phyloP scores from a whole-genome alignment of 345 rosid genomes.

The Camelina sativa region DNA sequence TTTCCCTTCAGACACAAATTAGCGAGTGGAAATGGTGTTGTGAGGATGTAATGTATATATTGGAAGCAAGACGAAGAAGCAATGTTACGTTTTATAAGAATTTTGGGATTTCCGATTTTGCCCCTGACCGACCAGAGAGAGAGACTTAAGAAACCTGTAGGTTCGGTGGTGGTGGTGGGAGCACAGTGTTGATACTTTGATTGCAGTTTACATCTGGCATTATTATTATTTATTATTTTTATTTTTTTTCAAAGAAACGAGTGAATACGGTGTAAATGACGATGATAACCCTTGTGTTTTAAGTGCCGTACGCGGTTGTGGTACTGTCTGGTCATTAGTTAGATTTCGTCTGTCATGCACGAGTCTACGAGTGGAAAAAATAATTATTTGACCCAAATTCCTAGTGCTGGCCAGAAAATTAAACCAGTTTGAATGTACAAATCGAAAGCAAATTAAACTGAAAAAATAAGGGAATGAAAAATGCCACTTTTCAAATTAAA shows the following conservation, averaged over 20 bases:
- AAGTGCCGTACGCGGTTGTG: slow-evolving; percentile 20
- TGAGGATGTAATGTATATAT: neutral
- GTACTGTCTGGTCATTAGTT: neutral
- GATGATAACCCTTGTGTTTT: neutral
- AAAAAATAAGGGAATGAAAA: no score
- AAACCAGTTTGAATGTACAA: no score
- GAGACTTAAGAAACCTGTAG: slow-evolving; percentile 3
- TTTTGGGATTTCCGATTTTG: neutral
- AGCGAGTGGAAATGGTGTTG: slow-evolving; percentile 21
- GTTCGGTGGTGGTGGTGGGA: slow-evolving; percentile 25
- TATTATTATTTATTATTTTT: neutral
- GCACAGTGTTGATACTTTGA: neutral
- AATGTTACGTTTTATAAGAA: slow-evolving; percentile 6
- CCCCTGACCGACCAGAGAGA: slow-evolving; percentile 38
- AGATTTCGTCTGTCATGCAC: neutral
- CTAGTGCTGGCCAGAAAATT: no score
- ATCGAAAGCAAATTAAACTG: no score
- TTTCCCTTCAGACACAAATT: neutral
- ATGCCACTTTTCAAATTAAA: no score
- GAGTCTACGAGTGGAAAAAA: no score
- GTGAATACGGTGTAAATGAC: neutral
- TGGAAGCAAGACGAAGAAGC: neutral
- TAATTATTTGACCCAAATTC: no score
- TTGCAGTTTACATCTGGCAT: neutral
- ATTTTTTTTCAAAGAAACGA: neutral